Evolutionary conservation across 164 flowering plant species (phyloP).

Genomic region (Dillenia turbinata): DNA sequence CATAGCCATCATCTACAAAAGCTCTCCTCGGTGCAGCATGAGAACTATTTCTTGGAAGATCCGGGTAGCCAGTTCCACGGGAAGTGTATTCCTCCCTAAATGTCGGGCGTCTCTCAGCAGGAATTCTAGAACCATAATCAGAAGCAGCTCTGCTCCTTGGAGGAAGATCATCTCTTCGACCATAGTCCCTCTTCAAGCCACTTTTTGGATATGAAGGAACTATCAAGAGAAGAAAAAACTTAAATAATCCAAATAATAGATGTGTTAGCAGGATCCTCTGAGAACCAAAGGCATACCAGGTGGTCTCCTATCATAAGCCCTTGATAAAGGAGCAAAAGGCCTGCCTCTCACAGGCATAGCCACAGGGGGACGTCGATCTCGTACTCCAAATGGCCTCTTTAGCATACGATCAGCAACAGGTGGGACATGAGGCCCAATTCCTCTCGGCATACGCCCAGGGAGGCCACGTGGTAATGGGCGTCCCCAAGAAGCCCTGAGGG

Average conservation of each 20-base stretch:
- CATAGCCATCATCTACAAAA: constrained; percentile 79
- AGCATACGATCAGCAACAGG: constrained; percentile 35
- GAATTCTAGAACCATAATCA: constrained; percentile 63
- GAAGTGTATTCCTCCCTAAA: constrained; percentile 71
- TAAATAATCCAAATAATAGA: not conserved
- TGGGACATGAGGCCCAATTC: constrained; percentile 36
- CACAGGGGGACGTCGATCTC: constrained; percentile 65
- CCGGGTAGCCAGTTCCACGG: constrained; percentile 65
- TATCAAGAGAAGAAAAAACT: constrained; percentile 16
- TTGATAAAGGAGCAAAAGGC: constrained; percentile 59
- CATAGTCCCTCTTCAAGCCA: constrained; percentile 74
- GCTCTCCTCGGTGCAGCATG: constrained; percentile 59
- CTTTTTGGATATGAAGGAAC: constrained; percentile 79
- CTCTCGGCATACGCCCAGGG: constrained; percentile 42
- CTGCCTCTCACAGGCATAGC: constrained; percentile 60
- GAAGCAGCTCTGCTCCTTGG: constrained; percentile 66
- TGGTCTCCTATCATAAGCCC: constrained; percentile 75
- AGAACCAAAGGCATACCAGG: constrained; percentile 43
- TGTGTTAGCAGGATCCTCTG: not conserved
- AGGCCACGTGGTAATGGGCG: constrained; percentile 42
- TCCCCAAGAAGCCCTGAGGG: constrained; percentile 55
- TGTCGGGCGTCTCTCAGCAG: constrained; percentile 58
- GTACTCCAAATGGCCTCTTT: constrained; percentile 47
- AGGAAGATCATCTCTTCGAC: constrained; percentile 63
- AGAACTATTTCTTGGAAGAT: constrained; percentile 51